These are phyloP conservation scores for Suhomyces bribrorum DNA, from an alignment of 1,139 yeast genomes.

Conservation along the genomic window DNA sequence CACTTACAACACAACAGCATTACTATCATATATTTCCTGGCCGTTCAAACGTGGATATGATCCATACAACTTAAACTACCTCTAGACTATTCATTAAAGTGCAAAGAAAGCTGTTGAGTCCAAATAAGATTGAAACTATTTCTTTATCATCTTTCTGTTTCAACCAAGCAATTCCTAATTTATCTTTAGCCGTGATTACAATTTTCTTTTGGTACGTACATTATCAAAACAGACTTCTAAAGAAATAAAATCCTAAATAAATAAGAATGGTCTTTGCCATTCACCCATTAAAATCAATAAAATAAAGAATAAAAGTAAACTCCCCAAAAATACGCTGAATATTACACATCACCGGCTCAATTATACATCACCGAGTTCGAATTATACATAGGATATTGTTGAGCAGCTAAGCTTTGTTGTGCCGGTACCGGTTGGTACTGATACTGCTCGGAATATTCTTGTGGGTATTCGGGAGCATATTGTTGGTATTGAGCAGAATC, in stretches of 20 bases:
- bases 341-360: too few species aligned
- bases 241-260: conserved; percentile 8
- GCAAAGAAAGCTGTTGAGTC: too few species aligned
- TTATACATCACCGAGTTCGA: too few species aligned
- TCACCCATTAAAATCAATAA: conserved; percentile 9
- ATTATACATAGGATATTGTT: conserved; percentile 11
- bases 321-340: not conserved
- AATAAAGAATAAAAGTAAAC: conserved; percentile 4
- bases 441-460: conserved; percentile 6
- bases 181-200: too few species aligned
- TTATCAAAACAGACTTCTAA: conserved; percentile 6
- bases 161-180: too few species aligned
- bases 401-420: conserved; percentile 9
- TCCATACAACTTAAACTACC: too few species aligned
- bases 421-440: conserved; percentile 6
- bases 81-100: too few species aligned
- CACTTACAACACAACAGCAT: too few species aligned
- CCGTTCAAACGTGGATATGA: too few species aligned
- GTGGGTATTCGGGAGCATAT: conserved; percentile 2
- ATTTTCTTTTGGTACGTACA: conserved; percentile 1
- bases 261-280: conserved; percentile 1
- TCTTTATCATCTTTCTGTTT: too few species aligned
- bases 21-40: too few species aligned
- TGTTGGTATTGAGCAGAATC: conserved; percentile 2
- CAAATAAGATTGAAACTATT: too few species aligned